These are phyloP conservation scores for Ampelomyces quisqualis DNA, from an alignment of 2,329 filamentous ascomycete species.

Conservation along the genomic window DNA sequence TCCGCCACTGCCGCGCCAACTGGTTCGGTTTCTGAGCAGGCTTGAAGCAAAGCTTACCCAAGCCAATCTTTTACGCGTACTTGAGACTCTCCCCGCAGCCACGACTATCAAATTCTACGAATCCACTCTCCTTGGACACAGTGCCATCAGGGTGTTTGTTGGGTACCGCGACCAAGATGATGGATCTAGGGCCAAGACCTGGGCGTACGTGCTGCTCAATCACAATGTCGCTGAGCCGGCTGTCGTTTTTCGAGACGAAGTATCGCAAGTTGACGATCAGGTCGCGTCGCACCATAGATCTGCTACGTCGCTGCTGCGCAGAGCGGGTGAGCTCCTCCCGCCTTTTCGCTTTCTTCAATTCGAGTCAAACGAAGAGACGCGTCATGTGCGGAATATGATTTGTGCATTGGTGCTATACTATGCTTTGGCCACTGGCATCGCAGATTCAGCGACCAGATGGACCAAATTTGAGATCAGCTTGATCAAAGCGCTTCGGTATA, in stretches of 20 bases:
- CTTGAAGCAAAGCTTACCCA: not conserved
- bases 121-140: not conserved
- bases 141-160: not conserved
- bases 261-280: no score
- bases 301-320: slow-evolving; percentile 13
- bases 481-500: slow-evolving; percentile 6
- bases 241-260: not conserved
- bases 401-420: slow-evolving; percentile 15
- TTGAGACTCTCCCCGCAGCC: slow-evolving; percentile 1
- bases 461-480: slow-evolving; percentile 6
- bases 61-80: not conserved
- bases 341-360: slow-evolving; percentile 17
- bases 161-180: not conserved
- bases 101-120: not conserved
- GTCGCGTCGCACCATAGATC: not conserved
- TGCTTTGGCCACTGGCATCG: slow-evolving; percentile 1
- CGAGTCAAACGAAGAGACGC: slow-evolving; percentile 1
- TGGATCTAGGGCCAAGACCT: not conserved
- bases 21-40: not conserved
- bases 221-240: no score
- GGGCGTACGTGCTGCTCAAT: slow-evolving; percentile 1
- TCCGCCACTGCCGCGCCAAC: not conserved
- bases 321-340: slow-evolving; percentile 4
- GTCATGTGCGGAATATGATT: slow-evolving; percentile 9
- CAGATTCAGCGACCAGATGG: slow-evolving; percentile 10